Evolutionary conservation across 139 green algal genomes (phyloP), one percentile per base, ranked within the genome.

Genomic region (Picochlorum sp.): DNA sequence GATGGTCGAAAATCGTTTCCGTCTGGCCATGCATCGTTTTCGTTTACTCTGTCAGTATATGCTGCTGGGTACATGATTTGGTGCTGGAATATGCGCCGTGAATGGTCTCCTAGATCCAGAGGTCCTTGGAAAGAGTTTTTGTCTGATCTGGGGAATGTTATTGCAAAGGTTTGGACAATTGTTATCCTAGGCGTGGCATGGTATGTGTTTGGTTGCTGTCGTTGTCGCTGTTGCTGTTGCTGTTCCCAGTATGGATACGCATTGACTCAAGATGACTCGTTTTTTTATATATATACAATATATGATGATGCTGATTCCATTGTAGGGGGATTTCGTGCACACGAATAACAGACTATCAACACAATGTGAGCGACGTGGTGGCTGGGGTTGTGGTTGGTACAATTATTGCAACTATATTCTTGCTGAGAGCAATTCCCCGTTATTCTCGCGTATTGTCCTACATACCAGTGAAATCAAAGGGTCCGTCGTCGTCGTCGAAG

Each of bases 11-110:
- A 33, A 33, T 61, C 55, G 5, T 61, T 61, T 31, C 63, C 63
- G 4, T 70, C 66, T 49, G 59, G 59, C 37, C 67, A 74, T 22
- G 43, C 67, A 31, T 57, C 59, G 8, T 43, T 57, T 28, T 51
- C 30, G 18, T 69, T 74, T 28, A 68, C 55, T 35, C 43, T 74
- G 14, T 29, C 39, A 1, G 39, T 59, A 22, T 74, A 74, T 49
- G 60, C 67, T 33, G 56, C 30, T 22, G 60, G 20, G 28, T 74
- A 74, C 45, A 40, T 69, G 20, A 69, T 74, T 32, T 74, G 67
- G 67, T 67, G 64, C 35, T 69, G 30, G 29, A 44, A 74, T 55
- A 69, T 67, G 67, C 59, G 67, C 22, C 22, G 40, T 14, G 25
- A 31, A 6, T 33, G 30, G 32, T 13, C 12, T 6, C 40, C 60